Evolutionary conservation across 257 asterid species (phyloP).

Genomic region (Ophiorrhiza pumila): DNA sequence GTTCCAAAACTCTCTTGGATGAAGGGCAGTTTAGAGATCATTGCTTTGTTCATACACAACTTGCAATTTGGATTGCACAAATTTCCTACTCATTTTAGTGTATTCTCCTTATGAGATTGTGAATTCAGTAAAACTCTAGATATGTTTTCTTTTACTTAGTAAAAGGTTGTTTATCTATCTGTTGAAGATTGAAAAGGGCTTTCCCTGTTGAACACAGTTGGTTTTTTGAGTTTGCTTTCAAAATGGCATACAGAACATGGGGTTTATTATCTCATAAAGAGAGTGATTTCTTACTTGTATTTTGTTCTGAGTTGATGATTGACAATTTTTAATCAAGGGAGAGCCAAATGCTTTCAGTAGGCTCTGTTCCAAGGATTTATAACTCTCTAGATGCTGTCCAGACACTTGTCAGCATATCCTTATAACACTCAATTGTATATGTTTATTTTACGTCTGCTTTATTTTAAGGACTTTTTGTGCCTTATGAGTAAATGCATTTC

Average conservation of each 20-base stretch:
- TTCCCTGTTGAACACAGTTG: not conserved
- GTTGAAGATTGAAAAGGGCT: not conserved
- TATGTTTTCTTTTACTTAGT: not conserved
- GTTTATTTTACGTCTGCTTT: not conserved
- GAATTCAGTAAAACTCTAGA: no score
- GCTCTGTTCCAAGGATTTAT: no score
- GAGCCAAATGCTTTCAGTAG: not conserved
- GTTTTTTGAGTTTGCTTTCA: not conserved
- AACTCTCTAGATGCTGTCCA: not conserved
- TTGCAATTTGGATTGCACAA: not conserved
- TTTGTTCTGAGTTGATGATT: no score
- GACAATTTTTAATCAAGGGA: not conserved
- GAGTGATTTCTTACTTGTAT: not conserved
- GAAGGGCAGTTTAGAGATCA: not conserved
- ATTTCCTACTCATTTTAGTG: not conserved
- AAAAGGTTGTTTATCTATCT: not conserved
- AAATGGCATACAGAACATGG: not conserved
- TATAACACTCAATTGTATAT: not conserved
- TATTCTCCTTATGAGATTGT: no score
- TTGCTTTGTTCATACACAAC: no score
- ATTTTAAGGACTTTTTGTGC: not conserved
- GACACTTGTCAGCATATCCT: not conserved
- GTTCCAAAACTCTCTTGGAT: no score
- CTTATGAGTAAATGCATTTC: slow-evolving; percentile 22
- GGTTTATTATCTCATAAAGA: not conserved